phyloP scores from a whole-genome alignment of 23 red algal species.

The Cyanidiococcus yangmingshanensis region DNA sequence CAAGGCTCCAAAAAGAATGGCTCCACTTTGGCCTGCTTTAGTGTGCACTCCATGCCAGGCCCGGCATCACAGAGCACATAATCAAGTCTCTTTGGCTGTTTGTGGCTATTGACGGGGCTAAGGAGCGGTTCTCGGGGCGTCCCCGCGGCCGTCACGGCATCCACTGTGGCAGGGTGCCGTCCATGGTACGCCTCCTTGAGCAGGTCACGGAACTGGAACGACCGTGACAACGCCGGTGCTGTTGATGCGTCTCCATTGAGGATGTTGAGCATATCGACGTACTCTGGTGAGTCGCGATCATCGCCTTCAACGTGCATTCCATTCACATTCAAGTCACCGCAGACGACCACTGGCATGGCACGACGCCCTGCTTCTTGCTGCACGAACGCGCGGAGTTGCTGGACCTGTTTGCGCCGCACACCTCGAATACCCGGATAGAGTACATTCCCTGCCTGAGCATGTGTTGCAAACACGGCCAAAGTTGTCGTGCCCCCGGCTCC shows the following conservation, averaged over 20 bases:
- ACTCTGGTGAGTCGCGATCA: constrained; percentile 20
- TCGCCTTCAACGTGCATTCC: neutral
- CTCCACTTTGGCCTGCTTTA: neutral
- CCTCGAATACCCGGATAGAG: neutral
- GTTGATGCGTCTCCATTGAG: neutral
- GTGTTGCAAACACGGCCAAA: constrained; percentile 25
- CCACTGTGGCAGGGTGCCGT: neutral
- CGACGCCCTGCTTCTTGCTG: neutral
- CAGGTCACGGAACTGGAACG: neutral
- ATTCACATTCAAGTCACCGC: constrained; percentile 31
- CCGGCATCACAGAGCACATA: neutral
- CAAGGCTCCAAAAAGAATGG: neutral
- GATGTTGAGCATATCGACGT: constrained; percentile 21
- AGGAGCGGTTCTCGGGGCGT: neutral
- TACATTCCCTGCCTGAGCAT: constrained; percentile 25
- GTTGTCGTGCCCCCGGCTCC: neutral
- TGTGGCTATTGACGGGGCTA: neutral
- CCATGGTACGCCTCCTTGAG: neutral
- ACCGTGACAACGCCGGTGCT: neutral
- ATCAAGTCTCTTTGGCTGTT: neutral
- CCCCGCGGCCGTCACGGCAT: neutral
- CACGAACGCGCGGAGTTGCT: constrained; percentile 23
- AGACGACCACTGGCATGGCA: neutral
- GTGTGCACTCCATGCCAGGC: neutral
- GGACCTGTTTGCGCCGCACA: constrained; percentile 12